phyloP scores from a whole-genome alignment of 805 yeast species.

The Deakozyma indianensis region DNA sequence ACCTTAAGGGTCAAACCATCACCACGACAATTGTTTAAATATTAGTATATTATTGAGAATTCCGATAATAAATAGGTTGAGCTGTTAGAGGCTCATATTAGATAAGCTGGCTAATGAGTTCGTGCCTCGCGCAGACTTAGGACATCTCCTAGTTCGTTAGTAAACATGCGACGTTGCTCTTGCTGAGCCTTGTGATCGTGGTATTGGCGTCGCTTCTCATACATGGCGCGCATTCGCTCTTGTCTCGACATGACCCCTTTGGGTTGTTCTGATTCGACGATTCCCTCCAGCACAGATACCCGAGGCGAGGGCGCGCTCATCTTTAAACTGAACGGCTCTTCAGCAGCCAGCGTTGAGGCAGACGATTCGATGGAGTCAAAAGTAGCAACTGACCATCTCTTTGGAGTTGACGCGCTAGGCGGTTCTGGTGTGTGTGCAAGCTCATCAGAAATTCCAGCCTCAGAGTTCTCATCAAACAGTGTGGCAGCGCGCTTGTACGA shows the following conservation, averaged over 20 bases:
- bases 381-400: neutral
- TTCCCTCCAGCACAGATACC: neutral
- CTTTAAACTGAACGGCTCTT: neutral
- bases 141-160: neutral
- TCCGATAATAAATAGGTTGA: neutral
- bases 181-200: neutral
- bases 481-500: neutral
- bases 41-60: neutral
- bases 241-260: neutral
- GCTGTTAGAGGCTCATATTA: neutral
- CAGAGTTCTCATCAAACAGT: neutral
- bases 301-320: neutral
- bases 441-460: neutral
- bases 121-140: neutral
- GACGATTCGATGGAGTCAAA: neutral
- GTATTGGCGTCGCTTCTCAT: neutral
- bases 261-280: neutral
- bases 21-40: constrained; percentile 1
- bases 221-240: neutral
- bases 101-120: neutral
- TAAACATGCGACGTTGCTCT: neutral
- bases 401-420: neutral
- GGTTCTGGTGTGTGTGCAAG: neutral
- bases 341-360: neutral
- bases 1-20: constrained; percentile 31